phyloP scores from a whole-genome alignment of 2,329 filamentous ascomycete species.

The Coniella lustricola region DNA sequence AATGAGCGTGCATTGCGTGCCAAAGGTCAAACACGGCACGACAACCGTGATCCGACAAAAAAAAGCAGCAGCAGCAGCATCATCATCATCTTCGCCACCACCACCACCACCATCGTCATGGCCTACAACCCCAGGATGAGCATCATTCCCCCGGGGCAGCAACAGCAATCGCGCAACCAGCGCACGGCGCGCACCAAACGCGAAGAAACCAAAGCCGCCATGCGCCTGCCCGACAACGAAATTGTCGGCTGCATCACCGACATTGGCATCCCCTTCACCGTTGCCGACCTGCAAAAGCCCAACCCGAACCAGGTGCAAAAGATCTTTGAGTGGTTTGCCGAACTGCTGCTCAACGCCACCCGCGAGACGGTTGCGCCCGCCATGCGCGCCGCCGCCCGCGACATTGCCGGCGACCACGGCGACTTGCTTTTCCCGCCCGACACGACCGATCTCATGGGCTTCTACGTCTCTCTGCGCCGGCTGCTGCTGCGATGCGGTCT shows the following conservation, averaged over 20 bases:
- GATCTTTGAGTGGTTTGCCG: slow-evolving; percentile 96
- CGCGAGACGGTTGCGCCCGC: slow-evolving; percentile 90
- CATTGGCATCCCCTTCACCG: slow-evolving; percentile 83
- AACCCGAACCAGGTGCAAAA: slow-evolving; percentile 93
- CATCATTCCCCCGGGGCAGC: slow-evolving; percentile 48
- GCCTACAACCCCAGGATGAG: slow-evolving; percentile 55
- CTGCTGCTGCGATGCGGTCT: slow-evolving; percentile 85
- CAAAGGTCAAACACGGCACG: too few species aligned
- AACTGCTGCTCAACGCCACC: slow-evolving; percentile 87
- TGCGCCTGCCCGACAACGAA: slow-evolving; percentile 61
- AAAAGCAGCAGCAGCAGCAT: too few species aligned
- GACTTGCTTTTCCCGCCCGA: slow-evolving; percentile 76
- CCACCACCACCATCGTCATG: slow-evolving; percentile 32
- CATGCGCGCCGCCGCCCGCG: slow-evolving; percentile 86
- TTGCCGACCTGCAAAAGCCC: slow-evolving; percentile 85
- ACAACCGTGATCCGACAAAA: too few species aligned
- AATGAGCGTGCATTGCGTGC: neutral
- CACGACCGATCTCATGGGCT: slow-evolving; percentile 90
- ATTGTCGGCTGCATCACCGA: slow-evolving; percentile 97
- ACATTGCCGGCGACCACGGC: slow-evolving; percentile 71
- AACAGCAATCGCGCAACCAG: slow-evolving; percentile 39
- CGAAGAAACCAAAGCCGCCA: slow-evolving; percentile 52
- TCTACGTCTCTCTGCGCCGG: slow-evolving; percentile 76
- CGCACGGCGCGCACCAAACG: slow-evolving; percentile 46
- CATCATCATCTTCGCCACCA: neutral